Evolutionary conservation across 257 asterid genomes (phyloP), one percentile per base, ranked within the genome.

Genomic region (Solanum piurae): DNA sequence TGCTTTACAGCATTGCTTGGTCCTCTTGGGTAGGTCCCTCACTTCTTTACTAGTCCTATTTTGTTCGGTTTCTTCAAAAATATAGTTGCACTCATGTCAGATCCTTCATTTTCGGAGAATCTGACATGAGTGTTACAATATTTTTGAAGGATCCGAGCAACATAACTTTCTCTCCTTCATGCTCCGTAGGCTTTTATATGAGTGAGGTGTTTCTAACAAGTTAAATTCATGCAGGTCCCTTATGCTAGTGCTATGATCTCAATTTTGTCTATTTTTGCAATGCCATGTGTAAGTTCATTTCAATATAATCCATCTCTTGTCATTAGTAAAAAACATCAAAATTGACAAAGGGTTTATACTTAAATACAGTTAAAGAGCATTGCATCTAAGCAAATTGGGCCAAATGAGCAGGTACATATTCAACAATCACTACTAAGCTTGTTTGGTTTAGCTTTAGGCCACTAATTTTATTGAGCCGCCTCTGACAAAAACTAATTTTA

Each of bases 341-440:
- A 37, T 10, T 46, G 68, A 21, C 75, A 62, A 38, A 38, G 6
- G 16, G 12, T 71, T 79, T 18, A 25, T 20, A 21, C 9, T 58
- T 52, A 38, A 87, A 83, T 92, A 74, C 96, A 96, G 99, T 88
- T 97, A 86, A 83, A 95, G 62, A 97, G 99, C 91, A 94, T 97
- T 89, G 99, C 96, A 42, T 97, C 99, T 44, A 97, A 95, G 86
- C 98, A 97, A 92, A 92, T 92, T n/a, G 98, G 99, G 31, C 96
- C 96, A 14, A 89, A 86, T 83, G 98, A 97, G 86, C 99, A 95
- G 95, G 99, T 93, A 88, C 83, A n/a, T 68, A 87, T 42, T 76
- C 86, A 40, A 23, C 23, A 25, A 83, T 87, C 16, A 25, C 40
- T 11, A 75, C 55, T 55, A 0, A 9, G 14, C 6, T 62, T 40